Evolutionary conservation across 2,329 filamentous ascomycete genomes (phyloP).

Genomic region (Lachnellula suecica): DNA sequence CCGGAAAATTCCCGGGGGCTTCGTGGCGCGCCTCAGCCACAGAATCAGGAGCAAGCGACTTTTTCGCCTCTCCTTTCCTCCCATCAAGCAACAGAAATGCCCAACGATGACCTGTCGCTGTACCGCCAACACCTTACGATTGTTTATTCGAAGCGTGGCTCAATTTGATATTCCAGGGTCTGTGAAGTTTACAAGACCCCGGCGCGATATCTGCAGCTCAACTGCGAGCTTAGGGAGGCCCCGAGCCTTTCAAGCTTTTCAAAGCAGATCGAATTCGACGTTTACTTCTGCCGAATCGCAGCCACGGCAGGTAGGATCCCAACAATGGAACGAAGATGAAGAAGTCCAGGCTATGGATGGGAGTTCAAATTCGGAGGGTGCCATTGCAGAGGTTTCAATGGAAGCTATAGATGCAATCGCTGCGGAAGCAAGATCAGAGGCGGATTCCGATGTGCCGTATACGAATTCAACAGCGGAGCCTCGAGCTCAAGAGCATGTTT

Average conservation of each 20-base stretch:
- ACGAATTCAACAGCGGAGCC: too few species aligned
- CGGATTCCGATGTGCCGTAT: neutral
- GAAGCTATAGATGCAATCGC: constrained; percentile 36
- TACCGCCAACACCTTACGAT: constrained; percentile 23
- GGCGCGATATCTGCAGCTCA: neutral
- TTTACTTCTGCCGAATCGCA: neutral
- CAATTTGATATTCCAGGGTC: constrained; percentile 26
- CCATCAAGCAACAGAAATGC: constrained; percentile 1
- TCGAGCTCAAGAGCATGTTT: neutral
- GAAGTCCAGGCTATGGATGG: neutral
- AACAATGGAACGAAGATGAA: constrained; percentile 11
- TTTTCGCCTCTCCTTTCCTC: constrained; percentile 2
- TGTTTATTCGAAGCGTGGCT: constrained; percentile 31
- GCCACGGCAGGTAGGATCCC: neutral
- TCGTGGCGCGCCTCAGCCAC: neutral
- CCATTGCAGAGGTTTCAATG: constrained; percentile 35
- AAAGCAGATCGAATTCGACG: constrained; percentile 3
- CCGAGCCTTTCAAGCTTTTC: neutral
- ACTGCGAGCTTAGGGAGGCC: neutral
- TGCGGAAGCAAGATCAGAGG: constrained; percentile 13
- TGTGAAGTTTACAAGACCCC: neutral
- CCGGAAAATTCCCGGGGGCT: neutral
- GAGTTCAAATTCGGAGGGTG: constrained; percentile 21
- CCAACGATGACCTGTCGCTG: constrained; percentile 31
- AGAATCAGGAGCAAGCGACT: neutral